Evolutionary conservation across 192 early-diverging fungal genomes (phyloP).

Genomic region (Linderina pennispora): DNA sequence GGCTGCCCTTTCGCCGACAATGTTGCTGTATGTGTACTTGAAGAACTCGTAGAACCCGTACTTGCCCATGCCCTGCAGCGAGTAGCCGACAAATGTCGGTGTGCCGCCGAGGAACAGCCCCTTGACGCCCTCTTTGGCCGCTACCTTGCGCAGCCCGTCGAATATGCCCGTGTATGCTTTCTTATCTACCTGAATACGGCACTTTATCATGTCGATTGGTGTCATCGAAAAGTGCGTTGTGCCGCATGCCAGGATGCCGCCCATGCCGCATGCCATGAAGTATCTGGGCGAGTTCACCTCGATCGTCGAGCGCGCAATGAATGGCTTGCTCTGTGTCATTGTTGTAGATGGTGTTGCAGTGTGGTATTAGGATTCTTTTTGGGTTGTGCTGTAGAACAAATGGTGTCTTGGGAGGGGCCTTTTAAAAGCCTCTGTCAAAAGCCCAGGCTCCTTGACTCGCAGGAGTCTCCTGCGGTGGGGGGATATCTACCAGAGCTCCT

Average conservation of each 20-base stretch:
- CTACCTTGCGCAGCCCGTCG: constrained; percentile 16
- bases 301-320: constrained; percentile 1
- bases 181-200: constrained; percentile 28
- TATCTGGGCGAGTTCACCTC: constrained; percentile 31
- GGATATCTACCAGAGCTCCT: too few relatives aligned
- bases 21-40: constrained; percentile 58
- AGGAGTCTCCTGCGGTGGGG: too few relatives aligned
- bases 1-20: constrained; percentile 52
- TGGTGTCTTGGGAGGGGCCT: too few relatives aligned
- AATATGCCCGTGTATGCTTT: constrained; percentile 19
- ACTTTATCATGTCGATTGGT: constrained; percentile 43
- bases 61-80: constrained; percentile 70
- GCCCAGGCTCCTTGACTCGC: too few relatives aligned
- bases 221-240: constrained; percentile 51
- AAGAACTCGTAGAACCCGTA: constrained; percentile 82
- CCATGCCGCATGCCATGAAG: constrained; percentile 49
- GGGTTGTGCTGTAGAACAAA: too few relatives aligned
- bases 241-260: constrained; percentile 54
- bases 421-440: too few relatives aligned
- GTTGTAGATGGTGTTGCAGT: too few relatives aligned
- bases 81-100: constrained; percentile 74
- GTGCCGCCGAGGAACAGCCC: constrained; percentile 63
- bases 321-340: too few relatives aligned
- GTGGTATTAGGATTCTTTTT: too few relatives aligned
- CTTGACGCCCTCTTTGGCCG: constrained; percentile 50